Conservation (phyloP, 495 filamentous ascomycete species). For the Penicillium fimorum region DNA sequence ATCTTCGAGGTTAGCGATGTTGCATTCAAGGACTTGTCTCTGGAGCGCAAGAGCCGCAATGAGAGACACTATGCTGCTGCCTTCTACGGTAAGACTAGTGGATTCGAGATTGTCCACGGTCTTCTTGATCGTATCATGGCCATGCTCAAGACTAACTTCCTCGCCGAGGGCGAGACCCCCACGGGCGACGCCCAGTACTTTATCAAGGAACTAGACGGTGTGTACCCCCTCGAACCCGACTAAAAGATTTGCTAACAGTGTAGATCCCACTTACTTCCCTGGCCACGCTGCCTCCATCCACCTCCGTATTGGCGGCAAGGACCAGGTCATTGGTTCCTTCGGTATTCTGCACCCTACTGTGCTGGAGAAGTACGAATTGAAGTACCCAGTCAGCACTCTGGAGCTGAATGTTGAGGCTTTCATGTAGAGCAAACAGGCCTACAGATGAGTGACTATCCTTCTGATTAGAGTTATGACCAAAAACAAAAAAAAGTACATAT, state of each 20-base stretch:
- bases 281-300: conserved; percentile 86
- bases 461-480: conserved; percentile 5
- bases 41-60: conserved; percentile 84
- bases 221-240: conserved; percentile 18
- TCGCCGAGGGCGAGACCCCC: conserved; percentile 60
- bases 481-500: background rate
- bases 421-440: conserved; percentile 50
- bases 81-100: conserved; percentile 90
- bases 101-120: conserved; percentile 95
- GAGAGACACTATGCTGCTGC: conserved; percentile 95
- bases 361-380: conserved; percentile 89
- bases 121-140: conserved; percentile 86
- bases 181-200: conserved; percentile 71
- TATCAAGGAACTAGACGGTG: conserved; percentile 86
- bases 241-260: conserved; percentile 6
- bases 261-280: conserved; percentile 84
- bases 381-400: conserved; percentile 90
- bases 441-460: background rate
- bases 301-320: conserved; percentile 66
- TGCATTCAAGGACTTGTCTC: conserved; percentile 74
- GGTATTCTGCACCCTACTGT: conserved; percentile 93
- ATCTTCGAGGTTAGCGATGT: conserved; percentile 93
- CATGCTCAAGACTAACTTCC: conserved; percentile 84
- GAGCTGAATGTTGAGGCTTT: conserved; percentile 96
- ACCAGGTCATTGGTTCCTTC: conserved; percentile 75